These are phyloP conservation scores for Phanerochaete sordida DNA, from an alignment of 768 basidiomycete genomes.

Conservation along the genomic window DNA sequence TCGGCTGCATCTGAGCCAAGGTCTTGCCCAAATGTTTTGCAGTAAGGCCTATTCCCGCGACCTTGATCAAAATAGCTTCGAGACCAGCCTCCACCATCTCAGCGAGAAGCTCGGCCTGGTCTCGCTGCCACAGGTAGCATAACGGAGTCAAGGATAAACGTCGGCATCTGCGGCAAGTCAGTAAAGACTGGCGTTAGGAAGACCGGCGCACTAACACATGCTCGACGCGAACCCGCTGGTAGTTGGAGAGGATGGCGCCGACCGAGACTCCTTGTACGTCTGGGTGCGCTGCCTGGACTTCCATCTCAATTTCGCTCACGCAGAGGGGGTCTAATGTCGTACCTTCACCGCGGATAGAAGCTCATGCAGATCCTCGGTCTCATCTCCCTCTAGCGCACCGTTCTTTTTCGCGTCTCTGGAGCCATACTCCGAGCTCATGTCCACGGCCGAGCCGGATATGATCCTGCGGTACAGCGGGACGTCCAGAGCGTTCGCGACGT, in stretches of 20 bases:
- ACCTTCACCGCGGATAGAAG: slow-evolving; percentile 80
- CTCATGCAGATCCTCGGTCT: slow-evolving; percentile 89
- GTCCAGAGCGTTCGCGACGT: slow-evolving; percentile 80
- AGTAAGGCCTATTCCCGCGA: slow-evolving; percentile 89
- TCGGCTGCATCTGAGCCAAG: slow-evolving; percentile 69
- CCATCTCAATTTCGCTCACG: not conserved
- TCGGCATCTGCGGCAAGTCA: slow-evolving; percentile 53
- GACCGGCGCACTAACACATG: slow-evolving; percentile 71
- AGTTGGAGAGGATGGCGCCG: slow-evolving; percentile 96
- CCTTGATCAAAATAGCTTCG: slow-evolving; percentile 86
- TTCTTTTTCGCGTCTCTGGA: slow-evolving; percentile 41
- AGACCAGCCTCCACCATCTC: slow-evolving; percentile 84
- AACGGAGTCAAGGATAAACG: slow-evolving; percentile 78
- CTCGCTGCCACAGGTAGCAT: slow-evolving; percentile 91
- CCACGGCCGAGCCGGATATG: slow-evolving; percentile 78
- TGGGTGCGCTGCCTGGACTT: slow-evolving; percentile 62
- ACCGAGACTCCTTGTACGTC: slow-evolving; percentile 86
- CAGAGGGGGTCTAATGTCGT: slow-evolving; percentile 9
- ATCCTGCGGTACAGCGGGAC: slow-evolving; percentile 82
- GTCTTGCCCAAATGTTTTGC: slow-evolving; percentile 75
- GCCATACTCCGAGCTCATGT: slow-evolving; percentile 86
- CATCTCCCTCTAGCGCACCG: slow-evolving; percentile 73
- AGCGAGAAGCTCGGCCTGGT: slow-evolving; percentile 78
- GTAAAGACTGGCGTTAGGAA: not conserved
- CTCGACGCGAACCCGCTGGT: slow-evolving; percentile 94